Conservation (phyloP, 768 basidiomycete genomes). For the Pisolithus orientalis region DNA sequence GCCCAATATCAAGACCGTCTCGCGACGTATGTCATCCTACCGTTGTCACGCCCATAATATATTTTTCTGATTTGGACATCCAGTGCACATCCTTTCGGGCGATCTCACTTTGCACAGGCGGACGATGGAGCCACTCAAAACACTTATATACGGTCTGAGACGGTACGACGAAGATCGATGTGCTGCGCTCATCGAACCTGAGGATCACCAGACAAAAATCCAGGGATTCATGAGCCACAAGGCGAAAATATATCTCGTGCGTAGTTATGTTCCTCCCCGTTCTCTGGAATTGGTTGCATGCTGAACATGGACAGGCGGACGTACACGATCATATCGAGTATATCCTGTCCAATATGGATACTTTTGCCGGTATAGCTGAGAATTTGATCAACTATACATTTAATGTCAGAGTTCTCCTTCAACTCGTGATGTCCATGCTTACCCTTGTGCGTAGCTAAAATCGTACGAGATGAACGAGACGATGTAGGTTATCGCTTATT, state of each 20-base stretch:
- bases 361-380: slow-evolving; percentile 65
- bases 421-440: background rate
- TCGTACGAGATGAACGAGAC: slow-evolving; percentile 73
- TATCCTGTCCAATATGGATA: slow-evolving; percentile 61
- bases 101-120: slow-evolving; percentile 71
- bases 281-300: background rate
- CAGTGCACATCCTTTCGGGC: slow-evolving; percentile 72
- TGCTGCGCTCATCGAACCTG: slow-evolving; percentile 45
- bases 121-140: slow-evolving; percentile 66
- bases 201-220: slow-evolving; percentile 26
- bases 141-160: slow-evolving; percentile 60
- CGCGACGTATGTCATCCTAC: slow-evolving; percentile 37
- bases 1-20: slow-evolving; percentile 56
- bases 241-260: slow-evolving; percentile 59
- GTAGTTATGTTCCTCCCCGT: slow-evolving; percentile 8
- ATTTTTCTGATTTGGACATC: background rate
- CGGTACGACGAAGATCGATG: slow-evolving; percentile 66
- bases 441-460: slow-evolving; percentile 41
- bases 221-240: slow-evolving; percentile 65
- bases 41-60: background rate
- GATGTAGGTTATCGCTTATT: slow-evolving; percentile 38
- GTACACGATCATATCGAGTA: slow-evolving; percentile 75
- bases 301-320: slow-evolving; percentile 43
- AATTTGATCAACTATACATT: slow-evolving; percentile 72
- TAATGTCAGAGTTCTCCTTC: slow-evolving; percentile 38